phyloP scores from a whole-genome alignment of 2,329 filamentous ascomycete species.

The Acephala macrosclerotiorum region DNA sequence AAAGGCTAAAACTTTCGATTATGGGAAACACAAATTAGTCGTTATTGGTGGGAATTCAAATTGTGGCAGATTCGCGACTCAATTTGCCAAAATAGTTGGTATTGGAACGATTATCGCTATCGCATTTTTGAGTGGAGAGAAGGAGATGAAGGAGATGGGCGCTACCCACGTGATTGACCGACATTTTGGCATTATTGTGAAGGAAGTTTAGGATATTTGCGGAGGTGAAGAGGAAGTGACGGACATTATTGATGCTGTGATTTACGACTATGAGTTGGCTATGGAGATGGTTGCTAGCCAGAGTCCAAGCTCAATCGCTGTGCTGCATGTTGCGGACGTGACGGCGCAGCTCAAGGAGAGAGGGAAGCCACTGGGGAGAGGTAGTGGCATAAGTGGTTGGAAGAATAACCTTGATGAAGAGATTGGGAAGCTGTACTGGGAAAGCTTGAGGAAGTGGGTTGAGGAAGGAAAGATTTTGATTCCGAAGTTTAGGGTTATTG shows the following conservation, averaged over 20 bases:
- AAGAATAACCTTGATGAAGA: conserved; percentile 42
- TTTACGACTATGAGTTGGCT: conserved; percentile 41
- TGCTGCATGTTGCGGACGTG: conserved; percentile 36
- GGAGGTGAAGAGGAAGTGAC: conserved; percentile 50
- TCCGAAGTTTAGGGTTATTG: conserved; percentile 42
- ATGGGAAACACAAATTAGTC: conserved; percentile 37
- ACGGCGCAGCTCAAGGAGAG: conserved; percentile 31
- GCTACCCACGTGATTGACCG: conserved; percentile 52
- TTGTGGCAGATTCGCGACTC: conserved; percentile 44
- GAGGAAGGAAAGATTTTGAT: conserved; percentile 44
- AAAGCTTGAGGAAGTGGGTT: conserved; percentile 42
- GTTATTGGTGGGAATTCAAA: conserved; percentile 48
- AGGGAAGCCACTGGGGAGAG: neutral
- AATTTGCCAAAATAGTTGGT: conserved; percentile 46
- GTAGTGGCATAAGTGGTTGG: conserved; percentile 45
- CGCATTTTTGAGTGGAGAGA: conserved; percentile 35
- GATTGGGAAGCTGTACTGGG: conserved; percentile 44
- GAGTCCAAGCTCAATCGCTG: conserved; percentile 46
- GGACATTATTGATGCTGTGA: conserved; percentile 45
- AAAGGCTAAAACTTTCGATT: conserved; percentile 37
- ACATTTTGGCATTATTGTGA: conserved; percentile 42
- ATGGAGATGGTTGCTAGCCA: conserved; percentile 46
- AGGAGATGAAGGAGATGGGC: conserved; percentile 45
- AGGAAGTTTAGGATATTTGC: conserved; percentile 46
- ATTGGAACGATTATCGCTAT: conserved; percentile 50